A percentile compares a stretch with the other conserved stretches of the same genome.
These are phyloP conservation scores for Tarenaya hassleriana DNA, from an alignment of 345 rosid species.

Conservation along the genomic window DNA sequence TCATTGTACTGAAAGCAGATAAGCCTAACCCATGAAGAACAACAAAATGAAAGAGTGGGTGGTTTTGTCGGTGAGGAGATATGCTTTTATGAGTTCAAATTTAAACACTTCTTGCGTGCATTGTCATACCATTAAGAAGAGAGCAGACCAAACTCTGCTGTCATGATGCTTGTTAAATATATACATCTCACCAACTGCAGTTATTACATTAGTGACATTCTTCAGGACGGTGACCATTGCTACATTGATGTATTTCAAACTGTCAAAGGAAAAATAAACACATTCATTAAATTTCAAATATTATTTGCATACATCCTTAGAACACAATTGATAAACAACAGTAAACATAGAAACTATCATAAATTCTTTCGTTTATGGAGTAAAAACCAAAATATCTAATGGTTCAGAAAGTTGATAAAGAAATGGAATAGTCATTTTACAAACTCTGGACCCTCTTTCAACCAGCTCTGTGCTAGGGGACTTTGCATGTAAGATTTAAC, in stretches of 20 bases:
- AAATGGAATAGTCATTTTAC: no score
- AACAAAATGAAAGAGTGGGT: not conserved
- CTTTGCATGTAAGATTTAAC: no score
- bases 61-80: not conserved
- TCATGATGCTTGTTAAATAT: conserved; percentile 85
- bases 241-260: conserved; percentile 92
- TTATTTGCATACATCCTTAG: not conserved
- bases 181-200: conserved; percentile 98
- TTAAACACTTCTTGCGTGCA: conserved; percentile 3
- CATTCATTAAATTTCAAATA: not conserved
- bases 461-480: no score
- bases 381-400: not conserved
- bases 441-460: no score
- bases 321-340: no score
- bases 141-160: conserved; percentile 91
- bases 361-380: not conserved
- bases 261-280: conserved; percentile 35
- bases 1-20: conserved; percentile 1
- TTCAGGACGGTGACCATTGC: conserved; percentile 98
- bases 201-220: conserved; percentile 95
- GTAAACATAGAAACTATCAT: no score
- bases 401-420: no score
- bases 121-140: conserved; percentile 82
- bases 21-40: not conserved
- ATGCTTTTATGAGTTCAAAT: not conserved